These are phyloP conservation scores for Podaxis sp. DNA, from an alignment of 768 basidiomycete genomes.

Conservation along the genomic window DNA sequence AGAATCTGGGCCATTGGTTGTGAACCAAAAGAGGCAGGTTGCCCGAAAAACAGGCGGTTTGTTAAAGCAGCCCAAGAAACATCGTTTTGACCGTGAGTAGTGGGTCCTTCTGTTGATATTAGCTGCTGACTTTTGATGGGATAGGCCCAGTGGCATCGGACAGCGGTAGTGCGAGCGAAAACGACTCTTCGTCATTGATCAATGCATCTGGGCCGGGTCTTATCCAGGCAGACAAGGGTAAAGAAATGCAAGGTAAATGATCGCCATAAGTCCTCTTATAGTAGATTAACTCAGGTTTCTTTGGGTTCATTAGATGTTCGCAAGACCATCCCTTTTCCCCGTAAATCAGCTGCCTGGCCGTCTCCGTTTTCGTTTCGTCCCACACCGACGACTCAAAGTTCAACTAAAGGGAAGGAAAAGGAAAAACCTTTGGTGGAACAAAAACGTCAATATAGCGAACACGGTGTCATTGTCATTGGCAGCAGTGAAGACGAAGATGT, in stretches of 20 bases:
- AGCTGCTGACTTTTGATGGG: background rate
- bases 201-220: background rate
- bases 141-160: background rate
- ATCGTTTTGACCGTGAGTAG: constrained; percentile 2
- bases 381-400: background rate
- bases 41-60: background rate
- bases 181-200: background rate
- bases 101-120: too few species aligned
- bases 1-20: background rate
- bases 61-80: background rate
- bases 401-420: background rate
- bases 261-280: background rate
- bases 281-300: background rate
- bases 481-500: constrained; percentile 4
- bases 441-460: background rate
- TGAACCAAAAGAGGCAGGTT: background rate
- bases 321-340: background rate
- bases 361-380: background rate
- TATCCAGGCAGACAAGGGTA: background rate
- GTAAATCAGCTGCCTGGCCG: background rate
- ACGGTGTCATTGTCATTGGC: background rate
- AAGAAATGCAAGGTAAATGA: background rate
- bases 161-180: background rate
- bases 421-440: background rate
- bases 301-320: background rate